Evolutionary conservation across 805 yeast species (phyloP).

Genomic region (Ogataea dorogensis): DNA sequence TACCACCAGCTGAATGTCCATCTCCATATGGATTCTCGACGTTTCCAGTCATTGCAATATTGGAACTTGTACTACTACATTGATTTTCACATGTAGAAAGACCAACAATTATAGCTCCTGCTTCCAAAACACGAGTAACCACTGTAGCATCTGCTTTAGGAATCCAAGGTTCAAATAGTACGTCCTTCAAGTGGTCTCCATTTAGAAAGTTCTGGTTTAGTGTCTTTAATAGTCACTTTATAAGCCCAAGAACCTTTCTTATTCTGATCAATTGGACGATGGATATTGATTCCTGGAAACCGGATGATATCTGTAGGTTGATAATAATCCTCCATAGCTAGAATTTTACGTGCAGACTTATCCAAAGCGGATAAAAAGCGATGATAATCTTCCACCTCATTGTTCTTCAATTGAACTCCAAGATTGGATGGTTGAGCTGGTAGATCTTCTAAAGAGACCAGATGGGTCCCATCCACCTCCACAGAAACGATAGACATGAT

Average conservation of each 20-base stretch:
- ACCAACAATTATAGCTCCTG: slow-evolving; percentile 37
- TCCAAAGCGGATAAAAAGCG: slow-evolving; percentile 30
- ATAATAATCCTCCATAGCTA: slow-evolving; percentile 32
- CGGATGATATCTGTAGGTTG: slow-evolving; percentile 32
- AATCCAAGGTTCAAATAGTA: slow-evolving; percentile 33
- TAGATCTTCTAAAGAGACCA: slow-evolving; percentile 27
- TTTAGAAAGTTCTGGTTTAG: slow-evolving; percentile 33
- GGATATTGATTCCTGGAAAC: slow-evolving; percentile 33
- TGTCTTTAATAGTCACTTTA: slow-evolving; percentile 28
- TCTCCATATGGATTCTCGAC: slow-evolving; percentile 43
- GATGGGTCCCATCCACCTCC: slow-evolving; percentile 23
- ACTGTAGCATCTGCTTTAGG: slow-evolving; percentile 39
- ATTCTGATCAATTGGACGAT: slow-evolving; percentile 27
- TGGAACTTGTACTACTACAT: slow-evolving; percentile 29
- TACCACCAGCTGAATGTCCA: slow-evolving; percentile 41
- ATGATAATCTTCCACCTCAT: slow-evolving; percentile 28
- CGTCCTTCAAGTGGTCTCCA: slow-evolving; percentile 27
- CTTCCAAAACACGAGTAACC: slow-evolving; percentile 34
- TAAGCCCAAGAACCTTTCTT: slow-evolving; percentile 35
- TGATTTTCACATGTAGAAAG: slow-evolving; percentile 38
- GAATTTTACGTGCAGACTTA: slow-evolving; percentile 26
- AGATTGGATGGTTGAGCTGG: slow-evolving; percentile 26
- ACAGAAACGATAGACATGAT: slow-evolving; percentile 22
- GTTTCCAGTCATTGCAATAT: slow-evolving; percentile 40
- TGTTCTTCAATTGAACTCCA: slow-evolving; percentile 23